phyloP scores from a whole-genome alignment of 2,329 filamentous ascomycete species.

The Fusarium sp. region DNA sequence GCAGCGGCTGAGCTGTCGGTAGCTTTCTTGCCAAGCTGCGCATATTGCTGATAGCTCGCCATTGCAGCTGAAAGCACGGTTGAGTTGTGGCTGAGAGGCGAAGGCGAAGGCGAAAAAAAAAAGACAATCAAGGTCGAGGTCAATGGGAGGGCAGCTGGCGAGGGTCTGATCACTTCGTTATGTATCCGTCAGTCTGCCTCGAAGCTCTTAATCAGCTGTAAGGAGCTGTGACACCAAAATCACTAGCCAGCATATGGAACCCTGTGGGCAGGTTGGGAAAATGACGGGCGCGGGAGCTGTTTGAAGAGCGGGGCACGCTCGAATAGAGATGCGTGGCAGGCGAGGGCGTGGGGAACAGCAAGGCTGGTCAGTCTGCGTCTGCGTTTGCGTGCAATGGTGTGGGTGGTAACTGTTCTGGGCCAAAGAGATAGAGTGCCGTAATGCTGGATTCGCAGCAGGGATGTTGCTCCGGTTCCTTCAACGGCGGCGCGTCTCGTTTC shows the following conservation, averaged over 20 bases:
- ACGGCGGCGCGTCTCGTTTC: conserved; percentile 29
- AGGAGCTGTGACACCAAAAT: conserved; percentile 39
- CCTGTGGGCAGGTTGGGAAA: conserved; percentile 23
- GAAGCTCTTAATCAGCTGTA: conserved; percentile 24
- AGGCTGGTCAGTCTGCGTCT: conserved; percentile 20
- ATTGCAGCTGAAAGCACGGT: conserved; percentile 35
- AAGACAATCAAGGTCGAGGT: conserved; percentile 5
- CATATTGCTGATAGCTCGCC: conserved; percentile 51
- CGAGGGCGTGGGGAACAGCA: conserved; percentile 22
- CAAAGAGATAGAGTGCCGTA: conserved; percentile 9
- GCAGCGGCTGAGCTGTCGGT: conserved; percentile 44
- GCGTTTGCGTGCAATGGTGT: conserved; percentile 14
- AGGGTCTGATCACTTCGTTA: conserved; percentile 33
- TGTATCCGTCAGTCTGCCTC: conserved; percentile 33
- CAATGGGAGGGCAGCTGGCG: conserved; percentile 5
- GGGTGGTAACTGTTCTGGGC: conserved; percentile 10
- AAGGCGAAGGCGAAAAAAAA: not conserved
- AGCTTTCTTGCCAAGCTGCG: conserved; percentile 47
- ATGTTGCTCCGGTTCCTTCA: conserved; percentile 30
- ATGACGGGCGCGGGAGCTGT: conserved; percentile 28
- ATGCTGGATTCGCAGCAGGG: conserved; percentile 36
- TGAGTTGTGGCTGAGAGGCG: conserved; percentile 14
- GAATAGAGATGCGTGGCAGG: conserved; percentile 13
- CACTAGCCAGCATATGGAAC: conserved; percentile 39
- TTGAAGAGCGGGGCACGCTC: conserved; percentile 21